A percentile compares a stretch with the other conserved stretches of the same genome.
These are phyloP conservation scores for Clonostachys chloroleuca DNA, from an alignment of 2,329 filamentous ascomycete genomes.

Conservation along the genomic window DNA sequence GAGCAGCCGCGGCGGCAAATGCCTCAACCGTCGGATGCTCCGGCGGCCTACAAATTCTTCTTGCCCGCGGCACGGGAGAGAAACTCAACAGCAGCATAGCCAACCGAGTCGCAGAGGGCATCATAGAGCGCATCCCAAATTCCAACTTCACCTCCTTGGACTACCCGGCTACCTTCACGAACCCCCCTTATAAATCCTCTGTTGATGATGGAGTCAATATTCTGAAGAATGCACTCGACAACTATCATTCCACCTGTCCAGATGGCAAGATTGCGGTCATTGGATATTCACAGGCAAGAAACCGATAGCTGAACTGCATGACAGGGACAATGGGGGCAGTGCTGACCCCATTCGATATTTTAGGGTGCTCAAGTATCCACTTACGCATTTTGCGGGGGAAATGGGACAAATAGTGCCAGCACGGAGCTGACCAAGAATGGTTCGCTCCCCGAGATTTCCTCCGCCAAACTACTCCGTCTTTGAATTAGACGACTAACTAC, in stretches of 20 bases:
- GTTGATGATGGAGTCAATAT: constrained; percentile 22
- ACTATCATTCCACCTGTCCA: constrained; percentile 27
- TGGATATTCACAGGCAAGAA: constrained; percentile 32
- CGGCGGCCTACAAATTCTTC: constrained; percentile 30
- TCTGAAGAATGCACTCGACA: constrained; percentile 19
- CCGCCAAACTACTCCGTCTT: background rate
- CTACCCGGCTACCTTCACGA: constrained; percentile 28
- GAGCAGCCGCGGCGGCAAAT: background rate
- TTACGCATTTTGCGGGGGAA: constrained; percentile 30
- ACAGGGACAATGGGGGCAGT: background rate
- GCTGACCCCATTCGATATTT: background rate
- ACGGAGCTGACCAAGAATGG: background rate
- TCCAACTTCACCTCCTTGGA: constrained; percentile 25
- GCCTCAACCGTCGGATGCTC: constrained; percentile 14
- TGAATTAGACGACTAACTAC: background rate
- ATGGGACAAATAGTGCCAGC: constrained; percentile 15
- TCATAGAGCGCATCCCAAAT: constrained; percentile 22
- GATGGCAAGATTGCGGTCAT: constrained; percentile 31
- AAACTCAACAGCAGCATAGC: constrained; percentile 22
- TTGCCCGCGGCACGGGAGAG: constrained; percentile 32
- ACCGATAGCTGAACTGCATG: background rate
- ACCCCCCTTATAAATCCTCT: constrained; percentile 24
- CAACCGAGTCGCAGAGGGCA: constrained; percentile 20
- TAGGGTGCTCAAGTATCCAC: constrained; percentile 31
- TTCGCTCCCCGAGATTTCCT: background rate